Percentiles rank a stretch among this genome's conserved stretches.
Evolutionary conservation across 2,329 filamentous ascomycete species (phyloP).

Genomic region (Clonostachys solani): DNA sequence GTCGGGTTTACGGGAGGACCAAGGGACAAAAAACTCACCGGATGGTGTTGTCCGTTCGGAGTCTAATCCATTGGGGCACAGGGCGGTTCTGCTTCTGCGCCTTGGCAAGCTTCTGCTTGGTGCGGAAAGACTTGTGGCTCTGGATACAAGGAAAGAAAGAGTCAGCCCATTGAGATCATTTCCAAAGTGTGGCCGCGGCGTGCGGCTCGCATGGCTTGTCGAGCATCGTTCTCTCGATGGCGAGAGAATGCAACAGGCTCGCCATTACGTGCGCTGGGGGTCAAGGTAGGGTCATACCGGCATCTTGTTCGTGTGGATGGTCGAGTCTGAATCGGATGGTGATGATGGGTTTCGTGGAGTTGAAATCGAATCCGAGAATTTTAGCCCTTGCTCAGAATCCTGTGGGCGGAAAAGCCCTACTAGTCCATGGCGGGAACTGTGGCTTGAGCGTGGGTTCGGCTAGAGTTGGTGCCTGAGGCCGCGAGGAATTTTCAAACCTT

Average conservation of each 20-base stretch:
- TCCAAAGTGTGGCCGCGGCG: too few relatives aligned
- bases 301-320: constrained; percentile 32
- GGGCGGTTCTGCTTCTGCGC: constrained; percentile 99
- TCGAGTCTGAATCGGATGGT: constrained; percentile 23
- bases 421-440: background rate
- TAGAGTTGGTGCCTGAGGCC: background rate
- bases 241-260: background rate
- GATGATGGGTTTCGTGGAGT: constrained; percentile 23
- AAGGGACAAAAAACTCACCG: constrained; percentile 61
- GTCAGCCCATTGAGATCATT: constrained; percentile 2
- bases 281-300: constrained; percentile 25
- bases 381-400: constrained; percentile 14
- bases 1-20: background rate
- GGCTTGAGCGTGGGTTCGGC: background rate
- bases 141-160: constrained; percentile 32
- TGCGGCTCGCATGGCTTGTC: too few relatives aligned
- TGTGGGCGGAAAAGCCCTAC: constrained; percentile 29
- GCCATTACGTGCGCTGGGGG: constrained; percentile 1
- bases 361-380: constrained; percentile 21
- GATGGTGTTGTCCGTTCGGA: constrained; percentile 98
- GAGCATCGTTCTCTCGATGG: background rate
- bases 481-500: background rate
- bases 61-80: constrained; percentile 99
- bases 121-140: constrained; percentile 99
- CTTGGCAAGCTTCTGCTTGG: constrained; percentile 99